Evolutionary conservation across 352 stramenopile genomes (phyloP), one percentile per base, ranked within the genome.

Genomic region (Phytophthora quininea): DNA sequence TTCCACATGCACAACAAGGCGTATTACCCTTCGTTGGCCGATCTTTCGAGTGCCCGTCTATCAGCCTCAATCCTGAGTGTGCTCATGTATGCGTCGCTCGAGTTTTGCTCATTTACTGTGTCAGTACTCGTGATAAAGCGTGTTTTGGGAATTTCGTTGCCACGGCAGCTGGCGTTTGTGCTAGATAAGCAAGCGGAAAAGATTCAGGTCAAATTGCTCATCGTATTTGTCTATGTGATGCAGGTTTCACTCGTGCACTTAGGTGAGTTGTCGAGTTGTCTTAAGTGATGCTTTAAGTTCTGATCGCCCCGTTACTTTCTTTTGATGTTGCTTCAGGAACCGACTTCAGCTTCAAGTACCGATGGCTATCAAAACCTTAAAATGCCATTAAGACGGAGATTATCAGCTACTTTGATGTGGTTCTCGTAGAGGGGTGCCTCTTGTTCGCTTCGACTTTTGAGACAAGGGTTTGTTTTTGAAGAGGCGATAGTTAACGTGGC

Each of bases 141-240:
- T 14, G 33, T 31, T 3, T 42, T 74, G 31, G 48, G 52, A 1
- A 43, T 69, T 19, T 78, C 73, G 37, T 30, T 58, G 9, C 2
- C 56, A 10, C 63, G 54, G 15, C 69, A 77, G 40, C 52, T 77
- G 3, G 54, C 46, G 10, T 77, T 80, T 47, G 69, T 80, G 29
- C 55, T 80, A 9, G 61, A 71, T n/a, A 70, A 12, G 0, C 64
- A 77, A 11, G 19, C 33, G 3, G 33, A 32, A 35, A 54, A 56
- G 3, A 57, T 74, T 31, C 64, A 77, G 29, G 67, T 60, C 35
- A 77, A 71, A 43, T 42, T 77, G 4, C 38, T 64, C 4, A 32
- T 73, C 6, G 73, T 62, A 35, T 47, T 70, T 3, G 55, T 72
- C 27, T 77, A 76, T 42, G 45, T 71, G n/a, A 37, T 73, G 11